Percentiles rank a stretch among this genome's conserved stretches.
Evolutionary conservation across 2,329 filamentous ascomycete species (phyloP).

Genomic region (Cordyceps farinosa): DNA sequence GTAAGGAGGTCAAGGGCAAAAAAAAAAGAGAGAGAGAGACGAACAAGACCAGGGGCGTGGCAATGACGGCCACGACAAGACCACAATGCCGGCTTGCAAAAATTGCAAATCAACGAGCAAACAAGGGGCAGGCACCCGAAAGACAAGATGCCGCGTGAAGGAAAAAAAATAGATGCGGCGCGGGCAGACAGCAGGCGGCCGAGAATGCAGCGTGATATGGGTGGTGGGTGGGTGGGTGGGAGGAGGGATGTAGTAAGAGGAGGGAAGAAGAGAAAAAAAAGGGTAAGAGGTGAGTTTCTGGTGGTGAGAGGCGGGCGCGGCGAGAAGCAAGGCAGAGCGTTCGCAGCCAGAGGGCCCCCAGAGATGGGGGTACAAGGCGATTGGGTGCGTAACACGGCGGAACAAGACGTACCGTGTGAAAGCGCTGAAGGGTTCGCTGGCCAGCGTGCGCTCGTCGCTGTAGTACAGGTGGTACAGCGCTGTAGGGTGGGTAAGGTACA

Average conservation of each 20-base stretch:
- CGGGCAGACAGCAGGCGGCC: not conserved
- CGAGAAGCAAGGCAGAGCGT: not conserved
- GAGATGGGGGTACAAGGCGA: not conserved
- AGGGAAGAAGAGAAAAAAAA: slow-evolving; percentile 3
- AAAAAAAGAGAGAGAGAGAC: not conserved
- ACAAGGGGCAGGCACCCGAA: not conserved
- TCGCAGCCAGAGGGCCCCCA: not conserved
- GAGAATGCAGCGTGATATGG: not conserved
- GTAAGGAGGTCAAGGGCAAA: too few species aligned
- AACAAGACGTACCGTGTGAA: not conserved
- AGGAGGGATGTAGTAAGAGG: not conserved
- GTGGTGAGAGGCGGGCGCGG: not conserved
- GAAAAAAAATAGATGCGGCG: slow-evolving; percentile 5
- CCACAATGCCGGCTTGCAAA: slow-evolving; percentile 1
- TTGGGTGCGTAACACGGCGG: not conserved
- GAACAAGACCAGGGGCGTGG: not conserved
- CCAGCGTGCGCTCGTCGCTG: not conserved
- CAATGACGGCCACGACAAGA: not conserved
- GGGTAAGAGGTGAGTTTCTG: slow-evolving; percentile 1
- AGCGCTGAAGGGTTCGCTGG: not conserved
- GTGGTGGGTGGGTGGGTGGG: not conserved
- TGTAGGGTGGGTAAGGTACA: too few species aligned
- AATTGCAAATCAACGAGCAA: slow-evolving; percentile 16
- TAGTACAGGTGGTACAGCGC: not conserved
- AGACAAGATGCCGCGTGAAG: slow-evolving; percentile 1